Conservation (phyloP, 2,329 filamentous ascomycete genomes). For the Aulographum hederae region DNA sequence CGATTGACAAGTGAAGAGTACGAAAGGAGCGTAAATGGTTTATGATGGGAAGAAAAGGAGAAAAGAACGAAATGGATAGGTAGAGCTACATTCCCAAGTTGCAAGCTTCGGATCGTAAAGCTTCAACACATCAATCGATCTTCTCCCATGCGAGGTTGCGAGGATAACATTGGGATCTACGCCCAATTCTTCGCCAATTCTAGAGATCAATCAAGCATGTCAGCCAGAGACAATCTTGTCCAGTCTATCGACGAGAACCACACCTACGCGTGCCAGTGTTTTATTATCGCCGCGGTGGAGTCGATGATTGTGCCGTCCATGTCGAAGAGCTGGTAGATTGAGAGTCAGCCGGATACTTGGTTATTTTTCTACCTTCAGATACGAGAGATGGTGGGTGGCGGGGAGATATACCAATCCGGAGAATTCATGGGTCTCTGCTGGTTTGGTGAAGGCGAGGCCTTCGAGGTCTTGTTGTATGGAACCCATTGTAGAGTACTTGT, state of each 20-base stretch:
- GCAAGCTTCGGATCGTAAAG: conserved; percentile 69
- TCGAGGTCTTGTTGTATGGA: conserved; percentile 13
- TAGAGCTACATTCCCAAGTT: conserved; percentile 71
- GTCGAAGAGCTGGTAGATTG: conserved; percentile 38
- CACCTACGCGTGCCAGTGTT: conserved; percentile 55
- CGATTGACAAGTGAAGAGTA: too few relatives aligned
- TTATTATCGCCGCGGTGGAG: conserved; percentile 57
- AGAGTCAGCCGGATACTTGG: conserved; percentile 1
- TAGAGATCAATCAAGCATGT: conserved; percentile 21
- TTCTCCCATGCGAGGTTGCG: conserved; percentile 74
- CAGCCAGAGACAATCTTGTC: background rate
- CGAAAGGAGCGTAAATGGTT: background rate
- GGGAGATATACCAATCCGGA: conserved; percentile 20
- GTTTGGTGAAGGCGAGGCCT: conserved; percentile 22
- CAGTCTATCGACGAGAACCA: background rate
- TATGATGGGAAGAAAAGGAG: too few relatives aligned
- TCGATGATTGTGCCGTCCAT: conserved; percentile 78
- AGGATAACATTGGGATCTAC: conserved; percentile 74
- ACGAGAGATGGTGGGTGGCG: too few relatives aligned
- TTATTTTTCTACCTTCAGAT: background rate
- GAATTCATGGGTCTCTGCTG: conserved; percentile 20
- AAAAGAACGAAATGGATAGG: too few relatives aligned
- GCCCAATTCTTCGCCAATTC: conserved; percentile 67
- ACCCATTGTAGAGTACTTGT: too few relatives aligned
- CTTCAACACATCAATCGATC: conserved; percentile 72